Evolutionary conservation across 495 filamentous ascomycete species (phyloP).

Genomic region (Parathielavia hyrcaniae): DNA sequence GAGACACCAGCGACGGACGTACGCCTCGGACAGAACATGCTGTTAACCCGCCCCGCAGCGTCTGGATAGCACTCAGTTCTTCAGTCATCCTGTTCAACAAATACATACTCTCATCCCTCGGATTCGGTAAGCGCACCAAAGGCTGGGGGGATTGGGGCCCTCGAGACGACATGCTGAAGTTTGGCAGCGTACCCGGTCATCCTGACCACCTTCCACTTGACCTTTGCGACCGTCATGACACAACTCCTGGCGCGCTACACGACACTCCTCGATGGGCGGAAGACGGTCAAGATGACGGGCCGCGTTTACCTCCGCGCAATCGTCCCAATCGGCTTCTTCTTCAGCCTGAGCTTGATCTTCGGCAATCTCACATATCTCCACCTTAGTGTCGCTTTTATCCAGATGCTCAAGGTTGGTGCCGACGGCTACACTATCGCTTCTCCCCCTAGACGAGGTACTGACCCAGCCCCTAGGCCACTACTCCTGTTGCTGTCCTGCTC

Average conservation of each 20-base stretch:
- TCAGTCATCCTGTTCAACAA: slow-evolving; percentile 98
- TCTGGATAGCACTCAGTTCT: slow-evolving; percentile 88
- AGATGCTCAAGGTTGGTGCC: slow-evolving; percentile 82
- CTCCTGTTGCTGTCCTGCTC: slow-evolving; percentile 80
- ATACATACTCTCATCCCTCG: slow-evolving; percentile 77
- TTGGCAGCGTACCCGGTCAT: slow-evolving; percentile 57
- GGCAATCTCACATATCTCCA: slow-evolving; percentile 91
- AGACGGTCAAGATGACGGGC: slow-evolving; percentile 90
- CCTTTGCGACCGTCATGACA: slow-evolving; percentile 84
- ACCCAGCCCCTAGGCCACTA: slow-evolving; percentile 60
- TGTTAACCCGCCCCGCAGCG: slow-evolving; percentile 43
- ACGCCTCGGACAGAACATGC: not conserved
- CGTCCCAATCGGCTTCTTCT: slow-evolving; percentile 87
- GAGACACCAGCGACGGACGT: not conserved
- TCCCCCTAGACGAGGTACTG: slow-evolving; percentile 16
- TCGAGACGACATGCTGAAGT: slow-evolving; percentile 28
- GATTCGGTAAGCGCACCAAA: slow-evolving; percentile 64
- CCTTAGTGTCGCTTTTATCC: slow-evolving; percentile 89
- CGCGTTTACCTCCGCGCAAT: slow-evolving; percentile 85
- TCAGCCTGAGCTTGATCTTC: slow-evolving; percentile 89
- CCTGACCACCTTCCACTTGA: slow-evolving; percentile 88
- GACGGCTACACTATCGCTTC: too few relatives aligned
- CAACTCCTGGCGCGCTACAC: slow-evolving; percentile 84
- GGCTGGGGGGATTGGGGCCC: not conserved
- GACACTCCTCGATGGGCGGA: slow-evolving; percentile 76